Base-by-base conservation (phyloP, 768 basidiomycete species). In the Multifurca ochricompacta region DNA sequence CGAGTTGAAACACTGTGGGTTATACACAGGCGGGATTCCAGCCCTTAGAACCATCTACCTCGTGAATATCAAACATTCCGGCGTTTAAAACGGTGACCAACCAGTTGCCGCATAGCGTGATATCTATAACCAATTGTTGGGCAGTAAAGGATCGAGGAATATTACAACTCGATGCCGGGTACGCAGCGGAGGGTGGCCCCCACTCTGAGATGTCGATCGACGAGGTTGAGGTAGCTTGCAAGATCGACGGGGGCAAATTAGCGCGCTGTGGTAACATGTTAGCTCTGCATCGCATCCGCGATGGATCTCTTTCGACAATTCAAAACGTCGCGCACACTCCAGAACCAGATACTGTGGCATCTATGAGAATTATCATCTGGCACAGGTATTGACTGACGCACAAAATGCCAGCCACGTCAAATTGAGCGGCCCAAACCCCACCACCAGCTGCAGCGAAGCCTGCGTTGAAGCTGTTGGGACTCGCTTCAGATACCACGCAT, bases 381-480 rank as follows among this genome's bases (percentile, higher is more conserved):
- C 42, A 21, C 36, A 44, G 37, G 14, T 2, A 1, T 2, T 28
- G 8, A 45, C 18, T 25, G 25, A 63, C 76, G 65, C 59, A 75
- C 73, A 66, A 77, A 35, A 79, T 71, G 18, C 78, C 83, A 1
- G 74, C 65, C 6, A 73, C 70, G 46, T 85, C 85, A 57, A 86
- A 82, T 61, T 86, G 84, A 3, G 82, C 75, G 2, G 85, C 85
- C 67, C 73, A 91, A 1, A 83, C 79, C 4, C 82, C 82, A 6
- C 82, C 82, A n/a, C 81, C 79, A 2, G 70, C 73, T 3, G 65
- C 50, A 6, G 72, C 72, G 56, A 79, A 79, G 5, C 66, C 69
- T n/a, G 59, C 61, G 4, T 71, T 71, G 52, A 68, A 78, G 48
- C 71, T 73, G 51, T 71, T 70, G 19, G 68, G 62, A 48, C 67